Evolutionary conservation across 805 yeast genomes (phyloP), one percentile per base, ranked within the genome.

Genomic region (Metschnikowia reukaufii): DNA sequence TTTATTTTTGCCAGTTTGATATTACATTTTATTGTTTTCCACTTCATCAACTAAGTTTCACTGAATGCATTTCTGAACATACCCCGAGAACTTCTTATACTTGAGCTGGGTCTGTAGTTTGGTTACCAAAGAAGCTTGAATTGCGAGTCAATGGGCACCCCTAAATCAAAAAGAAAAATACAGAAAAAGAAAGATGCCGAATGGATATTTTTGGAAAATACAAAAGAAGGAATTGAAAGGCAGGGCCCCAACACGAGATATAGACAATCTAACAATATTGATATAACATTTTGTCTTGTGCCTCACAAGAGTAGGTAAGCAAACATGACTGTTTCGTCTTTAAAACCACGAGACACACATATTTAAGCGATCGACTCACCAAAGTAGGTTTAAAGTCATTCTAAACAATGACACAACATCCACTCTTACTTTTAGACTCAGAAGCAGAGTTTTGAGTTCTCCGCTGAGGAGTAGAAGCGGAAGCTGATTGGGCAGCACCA

Each of bases 21-120:
- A 34, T 74, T 94, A 51, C 98, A 94, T 69, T 94, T 94, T 65
- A 81, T 89, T 39, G 88, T 87, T 31, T 80, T 82, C 63, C 98
- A 95, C 67, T 94, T 94, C 67, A 88, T 92, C 60, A 92, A 92
- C 67, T 92, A 69, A 63, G 4, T n/a, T 12, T 6, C 21, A 18
- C 6, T 21, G 6, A 20, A 30, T 20, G 29, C 29, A 12, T 19
- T 17, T 31, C n/a, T 15, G 16, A 21, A 23, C 16, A 19, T 7
- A 36, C 13, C 12, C 23, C 31, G 20, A 16, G 20, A 32, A 30
- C 16, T 7, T 13, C 20, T 21, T n/a, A 15, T 7, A 23, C 27
- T 23, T n/a, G 38, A 35, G 6, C 10, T 18, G 6, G 32, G 15
- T 25, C 9, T 36, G 39, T 36, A 25, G 39, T 21, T 7, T 36